Evolutionary conservation across 176 grass and related monocot genomes (phyloP).

Genomic region (Juncus inflexus): DNA sequence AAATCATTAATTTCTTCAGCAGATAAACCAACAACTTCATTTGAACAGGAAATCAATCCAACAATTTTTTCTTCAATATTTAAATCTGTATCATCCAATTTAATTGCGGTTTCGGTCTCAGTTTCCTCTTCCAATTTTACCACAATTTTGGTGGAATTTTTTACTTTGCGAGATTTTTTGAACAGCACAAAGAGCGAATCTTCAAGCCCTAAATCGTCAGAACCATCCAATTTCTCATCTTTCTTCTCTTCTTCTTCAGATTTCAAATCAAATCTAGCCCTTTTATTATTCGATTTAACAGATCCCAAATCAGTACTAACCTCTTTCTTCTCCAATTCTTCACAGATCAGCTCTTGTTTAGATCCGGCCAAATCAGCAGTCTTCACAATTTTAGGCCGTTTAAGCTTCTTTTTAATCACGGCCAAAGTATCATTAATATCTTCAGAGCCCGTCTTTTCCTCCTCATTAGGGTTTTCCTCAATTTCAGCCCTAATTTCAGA

Average conservation of each 20-base stretch:
- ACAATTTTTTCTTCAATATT: slow-evolving; percentile 43
- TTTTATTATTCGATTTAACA: slow-evolving; percentile 26
- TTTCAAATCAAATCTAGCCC: slow-evolving; percentile 14
- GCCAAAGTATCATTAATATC: slow-evolving; percentile 93
- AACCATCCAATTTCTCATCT: slow-evolving; percentile 22
- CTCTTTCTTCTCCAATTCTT: slow-evolving; percentile 33
- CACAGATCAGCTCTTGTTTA: slow-evolving; percentile 23
- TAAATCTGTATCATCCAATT: slow-evolving; percentile 42
- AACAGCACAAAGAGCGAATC: slow-evolving; percentile 62
- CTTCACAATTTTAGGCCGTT: slow-evolving; percentile 66
- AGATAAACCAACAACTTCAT: slow-evolving; percentile 37
- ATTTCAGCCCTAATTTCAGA: slow-evolving; percentile 21
- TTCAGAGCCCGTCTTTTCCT: slow-evolving; percentile 20
- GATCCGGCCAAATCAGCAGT: slow-evolving; percentile 15
- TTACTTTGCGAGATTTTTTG: slow-evolving; percentile 39
- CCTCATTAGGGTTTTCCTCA: slow-evolving; percentile 29
- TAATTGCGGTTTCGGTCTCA: slow-evolving; percentile 34
- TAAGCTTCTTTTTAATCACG: slow-evolving; percentile 77
- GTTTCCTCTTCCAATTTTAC: slow-evolving; percentile 39
- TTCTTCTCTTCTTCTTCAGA: slow-evolving; percentile 29
- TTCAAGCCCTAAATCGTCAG: slow-evolving; percentile 47
- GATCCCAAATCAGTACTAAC: slow-evolving; percentile 17
- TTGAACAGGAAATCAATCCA: slow-evolving; percentile 21
- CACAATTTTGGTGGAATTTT: slow-evolving; percentile 26
- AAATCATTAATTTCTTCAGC: slow-evolving; percentile 24